These are phyloP conservation scores for Chlorociboria aeruginascens DNA, from an alignment of 495 filamentous ascomycete species.

Conservation along the genomic window DNA sequence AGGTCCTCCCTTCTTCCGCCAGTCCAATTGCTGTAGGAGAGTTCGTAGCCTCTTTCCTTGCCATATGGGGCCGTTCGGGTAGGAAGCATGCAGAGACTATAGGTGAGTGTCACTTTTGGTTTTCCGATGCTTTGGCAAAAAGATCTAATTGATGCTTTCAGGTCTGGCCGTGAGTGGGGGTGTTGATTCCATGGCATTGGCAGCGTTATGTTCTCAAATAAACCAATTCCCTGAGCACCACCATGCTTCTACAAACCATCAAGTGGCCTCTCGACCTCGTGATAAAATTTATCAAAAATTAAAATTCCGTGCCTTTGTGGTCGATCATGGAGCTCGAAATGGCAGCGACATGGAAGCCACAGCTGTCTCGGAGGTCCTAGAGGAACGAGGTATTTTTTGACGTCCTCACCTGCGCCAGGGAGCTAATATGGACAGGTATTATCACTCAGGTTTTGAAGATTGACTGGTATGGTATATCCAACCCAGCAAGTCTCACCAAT, in stretches of 20 bases:
- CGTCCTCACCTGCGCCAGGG: not conserved
- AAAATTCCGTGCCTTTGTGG: slow-evolving; percentile 51
- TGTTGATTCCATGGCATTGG: slow-evolving; percentile 92
- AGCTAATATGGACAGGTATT: slow-evolving; percentile 30
- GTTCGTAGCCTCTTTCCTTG: slow-evolving; percentile 5
- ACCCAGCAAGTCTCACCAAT: slow-evolving; percentile 38
- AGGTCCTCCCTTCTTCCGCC: not conserved
- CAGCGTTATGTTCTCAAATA: slow-evolving; percentile 50
- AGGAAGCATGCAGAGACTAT: not conserved
- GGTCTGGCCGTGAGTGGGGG: slow-evolving; percentile 85
- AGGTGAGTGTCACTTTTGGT: not conserved
- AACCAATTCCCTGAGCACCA: slow-evolving; percentile 11
- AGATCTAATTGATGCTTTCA: slow-evolving; percentile 18
- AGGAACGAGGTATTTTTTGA: slow-evolving; percentile 18
- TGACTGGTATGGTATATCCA: slow-evolving; percentile 28
- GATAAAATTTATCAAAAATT: not conserved
- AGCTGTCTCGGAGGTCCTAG: slow-evolving; percentile 43
- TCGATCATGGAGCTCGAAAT: slow-evolving; percentile 64
- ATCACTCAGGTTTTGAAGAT: slow-evolving; percentile 37
- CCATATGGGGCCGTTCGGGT: not conserved
- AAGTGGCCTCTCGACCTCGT: not conserved
- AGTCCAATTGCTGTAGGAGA: slow-evolving; percentile 4
- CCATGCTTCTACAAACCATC: not conserved
- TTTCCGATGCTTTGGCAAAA: not conserved
- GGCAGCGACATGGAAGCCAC: slow-evolving; percentile 59